Base-by-base conservation (phyloP, 139 green algal species). In the Chlorokybus atmophyticus region DNA sequence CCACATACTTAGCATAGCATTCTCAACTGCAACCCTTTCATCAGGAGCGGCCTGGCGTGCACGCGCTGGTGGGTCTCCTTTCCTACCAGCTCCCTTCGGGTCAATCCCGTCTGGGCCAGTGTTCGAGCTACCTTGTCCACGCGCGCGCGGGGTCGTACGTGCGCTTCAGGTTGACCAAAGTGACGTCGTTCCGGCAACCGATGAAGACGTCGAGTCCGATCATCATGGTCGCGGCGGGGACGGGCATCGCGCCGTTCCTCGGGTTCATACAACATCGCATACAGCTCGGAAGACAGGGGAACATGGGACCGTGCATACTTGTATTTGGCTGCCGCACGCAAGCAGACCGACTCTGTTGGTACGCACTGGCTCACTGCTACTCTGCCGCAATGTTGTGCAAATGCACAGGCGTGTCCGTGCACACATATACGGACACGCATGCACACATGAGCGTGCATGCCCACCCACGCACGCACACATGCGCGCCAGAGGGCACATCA, bases 211-310 rank as follows among this genome's bases (percentile, higher is more conserved):
- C 23, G 0, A n/a, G 25, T 2, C 63, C 63, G 29, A 60, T 77
- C 7, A 28, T 77, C 4, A 77, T 77, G 70, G 25, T 77, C 4
- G 64, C 50, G 2, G 63, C 56, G 3, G 64, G 64, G 2, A 73
- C 70, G 2, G 70, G 70, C 17, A 21, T 77, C 0, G 70, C 70
- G 17, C 70, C 70, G 1, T 70, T 73, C 64, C 38, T 52, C 27
- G 50, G 48, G 21, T 60, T 69, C 35, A 44, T 69, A 17, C 50
- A 69, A 23, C 31, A 62, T 29, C n/a, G 48, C 2, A 32, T 50
- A 32, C 31, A 32, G 3, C 48, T 64, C 44, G 39, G 35, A 35
- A 7, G 42, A 29, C 3, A 55, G 4, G 50, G 57, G 35, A 2
- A 41, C 25, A 30, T 69, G 8, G 61, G 60, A 17, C 49, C 49